Evolutionary conservation across 2,329 filamentous ascomycete genomes (phyloP), one percentile per base, ranked within the genome.

Genomic region (Aureobasidium uvarum): DNA sequence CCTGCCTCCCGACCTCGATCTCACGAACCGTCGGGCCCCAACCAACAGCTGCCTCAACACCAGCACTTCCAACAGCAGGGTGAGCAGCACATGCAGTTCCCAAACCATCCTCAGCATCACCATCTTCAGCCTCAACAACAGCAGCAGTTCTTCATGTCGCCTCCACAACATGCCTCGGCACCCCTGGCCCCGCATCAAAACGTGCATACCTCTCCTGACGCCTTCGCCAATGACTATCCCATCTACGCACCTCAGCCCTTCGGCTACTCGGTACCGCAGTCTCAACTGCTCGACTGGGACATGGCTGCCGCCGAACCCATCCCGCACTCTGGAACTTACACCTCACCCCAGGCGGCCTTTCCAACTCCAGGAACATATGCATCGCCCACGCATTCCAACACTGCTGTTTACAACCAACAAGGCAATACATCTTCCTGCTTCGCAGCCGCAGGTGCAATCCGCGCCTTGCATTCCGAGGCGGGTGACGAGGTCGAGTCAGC

Each of bases 391-490:
- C 33, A 39, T 7, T 31, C 23, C 4, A 16, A 7, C 7, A 45
- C 7, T 25, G 25, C 36, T 16, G 36, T 10, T 5, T 50, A 58
- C 43, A 25, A 39, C 13, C 10, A 7, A 14, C 36, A 67, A 23
- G 50, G 68, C 36, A 66, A 68, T 14, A 58, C 67, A 1, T 71
- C 70, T 13, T 77, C 77, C 0, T 79, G 75, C 62, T 70, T 78
- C 20, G 74, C 77, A 66, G 80, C 80, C 20, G 75, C 79, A 13
- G 77, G 79, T 55, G 78, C 81, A 48, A 80, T 82, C 36, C 76
- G 78, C 16, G 76, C 72, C 7, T 79, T 82, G 75, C 74, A 77
- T 38, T 73, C 74, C 3, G 74, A 77, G 14, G 72, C 76, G 25
- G 76, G 74, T 0, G 69, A 74, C 7, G 73, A 76, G 16, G 67